Conservation (phyloP, 164 flowering plant genomes). For the grape (Vitis vinifera) region DNA sequence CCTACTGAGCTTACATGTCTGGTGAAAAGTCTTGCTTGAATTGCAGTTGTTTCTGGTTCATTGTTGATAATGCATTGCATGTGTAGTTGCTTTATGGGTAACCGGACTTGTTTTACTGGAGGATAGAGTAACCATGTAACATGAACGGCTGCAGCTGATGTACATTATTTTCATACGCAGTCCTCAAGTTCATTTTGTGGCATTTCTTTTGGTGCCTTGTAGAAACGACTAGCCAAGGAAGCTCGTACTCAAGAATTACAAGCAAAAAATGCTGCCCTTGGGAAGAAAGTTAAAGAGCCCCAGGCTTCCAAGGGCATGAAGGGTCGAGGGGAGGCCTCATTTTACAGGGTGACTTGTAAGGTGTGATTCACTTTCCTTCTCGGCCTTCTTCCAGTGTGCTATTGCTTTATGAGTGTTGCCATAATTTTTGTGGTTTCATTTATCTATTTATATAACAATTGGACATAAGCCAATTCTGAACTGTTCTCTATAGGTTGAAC, state of each 20-base stretch:
- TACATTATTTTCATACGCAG: no score
- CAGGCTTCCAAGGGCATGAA: conserved; percentile 57
- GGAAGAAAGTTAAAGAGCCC: conserved; percentile 82
- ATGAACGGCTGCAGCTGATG: no score
- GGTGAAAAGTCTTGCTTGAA: no score
- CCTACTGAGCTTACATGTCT: not conserved
- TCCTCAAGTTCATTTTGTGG: conserved; percentile 1
- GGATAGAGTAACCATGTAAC: no score
- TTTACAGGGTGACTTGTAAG: conserved; percentile 95
- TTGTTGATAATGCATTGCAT: no score
- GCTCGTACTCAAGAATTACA: conserved; percentile 82
- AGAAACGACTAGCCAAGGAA: conserved; percentile 97
- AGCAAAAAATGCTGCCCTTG: conserved; percentile 76
- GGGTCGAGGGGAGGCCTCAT: conserved; percentile 91
- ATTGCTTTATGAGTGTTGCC: conserved; percentile 1
- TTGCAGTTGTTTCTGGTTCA: not conserved
- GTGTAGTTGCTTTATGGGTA: no score
- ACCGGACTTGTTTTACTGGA: no score
- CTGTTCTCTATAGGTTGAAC: not conserved
- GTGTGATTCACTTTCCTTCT: conserved; percentile 37
- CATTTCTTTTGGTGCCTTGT: conserved; percentile 6
- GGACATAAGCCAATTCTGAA: not conserved
- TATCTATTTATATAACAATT: not conserved
- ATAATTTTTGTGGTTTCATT: not conserved
- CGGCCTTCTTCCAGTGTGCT: not conserved